Conservation (phyloP, 163 green algal genomes). For the Chlorella variabilis region DNA sequence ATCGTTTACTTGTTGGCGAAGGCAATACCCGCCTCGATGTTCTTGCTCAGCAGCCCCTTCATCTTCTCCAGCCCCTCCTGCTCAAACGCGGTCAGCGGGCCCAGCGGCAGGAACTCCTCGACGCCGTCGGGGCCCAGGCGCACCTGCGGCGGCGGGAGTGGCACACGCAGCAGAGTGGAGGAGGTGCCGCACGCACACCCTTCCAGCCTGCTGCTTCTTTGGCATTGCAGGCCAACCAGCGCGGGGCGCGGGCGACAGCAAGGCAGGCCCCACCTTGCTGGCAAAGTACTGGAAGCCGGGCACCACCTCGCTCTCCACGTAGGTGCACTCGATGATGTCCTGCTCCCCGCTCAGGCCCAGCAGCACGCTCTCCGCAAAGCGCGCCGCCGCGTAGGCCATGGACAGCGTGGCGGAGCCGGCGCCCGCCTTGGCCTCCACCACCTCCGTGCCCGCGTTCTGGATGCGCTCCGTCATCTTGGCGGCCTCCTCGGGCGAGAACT, state of each 20-base stretch:
- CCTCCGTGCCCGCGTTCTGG: constrained; percentile 98
- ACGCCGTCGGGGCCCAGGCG: constrained; percentile 77
- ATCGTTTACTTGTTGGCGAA: constrained; percentile 77
- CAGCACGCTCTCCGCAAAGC: constrained; percentile 76
- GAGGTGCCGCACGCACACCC: too few species aligned
- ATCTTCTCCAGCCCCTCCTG: constrained; percentile 79
- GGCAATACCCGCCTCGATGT: constrained; percentile 90
- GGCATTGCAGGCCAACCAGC: too few species aligned
- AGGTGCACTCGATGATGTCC: constrained; percentile 82
- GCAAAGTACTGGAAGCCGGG: constrained; percentile 79
- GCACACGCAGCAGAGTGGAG: too few species aligned
- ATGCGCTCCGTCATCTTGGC: constrained; percentile 77
- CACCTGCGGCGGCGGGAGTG: constrained; percentile 45
- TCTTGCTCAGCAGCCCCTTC: constrained; percentile 81
- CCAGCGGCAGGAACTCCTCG: constrained; percentile 81
- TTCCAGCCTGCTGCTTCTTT: too few species aligned
- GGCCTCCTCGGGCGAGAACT: constrained; percentile 70
- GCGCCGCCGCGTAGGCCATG: constrained; percentile 88
- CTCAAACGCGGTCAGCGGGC: constrained; percentile 82
- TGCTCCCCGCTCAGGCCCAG: constrained; percentile 70
- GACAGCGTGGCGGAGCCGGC: constrained; percentile 95
- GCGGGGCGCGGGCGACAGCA: too few species aligned
- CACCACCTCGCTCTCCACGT: constrained; percentile 74
- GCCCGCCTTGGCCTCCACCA: constrained; percentile 98
- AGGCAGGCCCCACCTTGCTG: constrained; percentile 75